These are phyloP conservation scores for Panicum miliaceum DNA, from an alignment of 176 grass and related monocot genomes.

Conservation along the genomic window DNA sequence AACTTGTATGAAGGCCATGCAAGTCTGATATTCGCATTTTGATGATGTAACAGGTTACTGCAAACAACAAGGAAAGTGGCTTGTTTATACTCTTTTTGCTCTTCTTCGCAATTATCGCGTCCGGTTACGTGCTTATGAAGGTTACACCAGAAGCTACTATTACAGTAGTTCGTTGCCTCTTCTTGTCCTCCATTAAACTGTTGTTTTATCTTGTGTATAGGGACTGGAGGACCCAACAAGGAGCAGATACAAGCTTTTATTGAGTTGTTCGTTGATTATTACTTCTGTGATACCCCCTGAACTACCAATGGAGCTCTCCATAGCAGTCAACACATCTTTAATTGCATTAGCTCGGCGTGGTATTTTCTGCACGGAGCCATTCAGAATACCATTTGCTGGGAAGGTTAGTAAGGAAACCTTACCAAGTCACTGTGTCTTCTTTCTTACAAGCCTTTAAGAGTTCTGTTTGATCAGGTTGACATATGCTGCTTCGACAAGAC, in stretches of 20 bases:
- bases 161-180: constrained; percentile 30
- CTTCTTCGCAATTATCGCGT: constrained; percentile 99
- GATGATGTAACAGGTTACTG: constrained; percentile 76
- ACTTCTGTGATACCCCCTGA: constrained; percentile 99
- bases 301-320: constrained; percentile 97
- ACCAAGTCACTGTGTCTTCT: constrained; percentile 5
- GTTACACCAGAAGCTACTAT: constrained; percentile 47
- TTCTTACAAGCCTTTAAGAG: constrained; percentile 43
- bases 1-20: constrained; percentile 18
- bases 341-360: constrained; percentile 94
- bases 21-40: constrained; percentile 14
- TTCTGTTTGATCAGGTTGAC: constrained; percentile 78
- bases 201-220: constrained; percentile 48
- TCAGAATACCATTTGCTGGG: constrained; percentile 99
- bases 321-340: constrained; percentile 99
- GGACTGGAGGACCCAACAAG: constrained; percentile 97
- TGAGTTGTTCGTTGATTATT: constrained; percentile 98
- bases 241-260: constrained; percentile 97
- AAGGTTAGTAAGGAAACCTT: constrained; percentile 70
- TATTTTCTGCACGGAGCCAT: constrained; percentile 99
- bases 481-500: constrained; percentile 99
- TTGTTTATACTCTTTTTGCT: constrained; percentile 98
- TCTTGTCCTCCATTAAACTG: constrained; percentile 14
- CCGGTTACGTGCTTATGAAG: constrained; percentile 96
- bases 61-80: constrained; percentile 96